Evolutionary conservation across 2,329 filamentous ascomycete species (phyloP).

Genomic region (Talaromyces pinophilus): DNA sequence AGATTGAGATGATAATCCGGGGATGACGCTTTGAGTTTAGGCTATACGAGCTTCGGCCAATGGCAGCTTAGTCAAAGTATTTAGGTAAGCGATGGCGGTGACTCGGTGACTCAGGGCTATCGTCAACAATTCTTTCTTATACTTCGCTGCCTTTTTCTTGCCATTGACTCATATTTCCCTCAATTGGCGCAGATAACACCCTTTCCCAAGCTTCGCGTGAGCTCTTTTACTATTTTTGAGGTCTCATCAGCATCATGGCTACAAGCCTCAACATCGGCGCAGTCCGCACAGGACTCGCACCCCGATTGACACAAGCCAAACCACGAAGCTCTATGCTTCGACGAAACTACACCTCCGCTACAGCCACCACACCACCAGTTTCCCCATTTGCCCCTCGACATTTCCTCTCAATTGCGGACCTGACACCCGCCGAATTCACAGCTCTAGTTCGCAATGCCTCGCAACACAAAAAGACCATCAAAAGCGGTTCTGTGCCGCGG

Average conservation of each 20-base stretch:
- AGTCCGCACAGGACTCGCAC: conserved; percentile 21
- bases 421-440: conserved; percentile 76
- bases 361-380: conserved; percentile 43
- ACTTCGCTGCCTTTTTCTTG: neutral
- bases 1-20: conserved; percentile 9
- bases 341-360: conserved; percentile 38
- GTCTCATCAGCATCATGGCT: conserved; percentile 19
- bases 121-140: conserved; percentile 6
- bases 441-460: conserved; percentile 81
- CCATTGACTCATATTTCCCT: conserved; percentile 8
- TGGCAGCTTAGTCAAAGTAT: neutral
- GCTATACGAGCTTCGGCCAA: conserved; percentile 4
- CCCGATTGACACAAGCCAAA: conserved; percentile 31
- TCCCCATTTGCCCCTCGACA: conserved; percentile 72
- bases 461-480: conserved; percentile 73
- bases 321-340: conserved; percentile 31
- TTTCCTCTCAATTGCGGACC: conserved; percentile 86
- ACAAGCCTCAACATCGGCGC: conserved; percentile 22
- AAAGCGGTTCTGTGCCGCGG: conserved; percentile 63
- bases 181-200: neutral
- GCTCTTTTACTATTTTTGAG: neutral
- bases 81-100: conserved; percentile 14
- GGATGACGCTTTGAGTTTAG: conserved; percentile 19
- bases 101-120: conserved; percentile 10
- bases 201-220: neutral